Conservation (phyloP, 306 rosid species). For the Geum urbanum region DNA sequence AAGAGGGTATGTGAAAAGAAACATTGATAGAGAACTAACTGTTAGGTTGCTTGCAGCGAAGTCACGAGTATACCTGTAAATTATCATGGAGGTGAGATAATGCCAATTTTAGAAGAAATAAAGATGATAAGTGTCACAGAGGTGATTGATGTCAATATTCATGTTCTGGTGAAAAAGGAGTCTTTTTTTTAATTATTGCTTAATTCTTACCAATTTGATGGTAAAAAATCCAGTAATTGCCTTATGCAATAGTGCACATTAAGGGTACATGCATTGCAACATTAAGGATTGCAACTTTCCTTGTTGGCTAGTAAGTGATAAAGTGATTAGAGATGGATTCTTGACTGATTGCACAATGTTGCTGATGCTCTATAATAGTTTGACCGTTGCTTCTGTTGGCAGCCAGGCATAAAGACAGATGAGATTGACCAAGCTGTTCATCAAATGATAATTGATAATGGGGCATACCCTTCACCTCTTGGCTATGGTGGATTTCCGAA, state of each 20-base stretch:
- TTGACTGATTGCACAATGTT: constrained; percentile 9
- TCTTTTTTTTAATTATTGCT: background rate
- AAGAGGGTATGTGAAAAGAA: background rate
- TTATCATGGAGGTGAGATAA: background rate
- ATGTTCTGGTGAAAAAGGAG: background rate
- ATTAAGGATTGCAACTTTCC: background rate
- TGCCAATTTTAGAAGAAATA: background rate
- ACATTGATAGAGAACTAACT: background rate
- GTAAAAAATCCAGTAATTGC: background rate
- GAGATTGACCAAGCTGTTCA: constrained; percentile 94
- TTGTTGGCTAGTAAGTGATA: background rate
- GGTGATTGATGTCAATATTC: background rate
- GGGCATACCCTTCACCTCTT: constrained; percentile 94
- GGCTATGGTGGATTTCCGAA: constrained; percentile 95
- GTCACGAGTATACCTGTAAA: background rate
- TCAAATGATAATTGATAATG: constrained; percentile 86
- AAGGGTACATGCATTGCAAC: background rate
- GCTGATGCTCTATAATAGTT: constrained; percentile 24
- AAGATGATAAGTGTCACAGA: background rate
- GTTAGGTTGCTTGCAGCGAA: background rate
- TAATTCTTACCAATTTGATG: background rate
- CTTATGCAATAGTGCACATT: background rate
- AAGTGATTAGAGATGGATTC: constrained; percentile 5
- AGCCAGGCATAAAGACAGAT: constrained; percentile 90
- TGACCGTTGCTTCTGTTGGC: constrained; percentile 57